Evolutionary conservation across 257 asterid species (phyloP).

Genomic region (Oldenlandia corymbosa): DNA sequence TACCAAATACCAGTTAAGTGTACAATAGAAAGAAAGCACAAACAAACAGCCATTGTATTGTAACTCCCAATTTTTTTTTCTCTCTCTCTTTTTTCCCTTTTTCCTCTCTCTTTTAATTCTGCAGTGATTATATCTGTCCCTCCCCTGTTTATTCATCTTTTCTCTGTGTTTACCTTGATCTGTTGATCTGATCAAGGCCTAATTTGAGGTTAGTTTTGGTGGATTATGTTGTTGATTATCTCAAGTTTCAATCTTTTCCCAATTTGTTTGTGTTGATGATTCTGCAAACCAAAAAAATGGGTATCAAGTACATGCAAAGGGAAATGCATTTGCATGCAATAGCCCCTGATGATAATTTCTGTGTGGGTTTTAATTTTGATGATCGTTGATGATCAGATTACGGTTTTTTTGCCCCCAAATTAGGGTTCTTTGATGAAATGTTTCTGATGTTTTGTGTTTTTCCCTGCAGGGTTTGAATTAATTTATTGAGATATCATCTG

Average conservation of each 20-base stretch:
- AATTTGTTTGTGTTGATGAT: not conserved
- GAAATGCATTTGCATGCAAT: conserved; percentile 11
- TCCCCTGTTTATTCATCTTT: not conserved
- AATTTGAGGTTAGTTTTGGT: conserved; percentile 7
- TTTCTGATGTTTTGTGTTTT: conserved; percentile 5
- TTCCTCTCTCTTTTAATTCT: not conserved
- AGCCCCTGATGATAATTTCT: not conserved
- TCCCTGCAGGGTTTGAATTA: conserved; percentile 18
- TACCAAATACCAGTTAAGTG: conserved; percentile 1
- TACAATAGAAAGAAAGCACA: conserved; percentile 1
- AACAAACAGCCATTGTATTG: conserved; percentile 8
- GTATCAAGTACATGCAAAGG: not conserved
- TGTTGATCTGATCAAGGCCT: conserved; percentile 9
- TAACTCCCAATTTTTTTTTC: conserved; percentile 5
- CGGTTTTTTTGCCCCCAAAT: not conserved
- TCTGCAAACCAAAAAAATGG: not conserved
- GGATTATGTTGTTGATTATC: not conserved
- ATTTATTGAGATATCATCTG: conserved; percentile 21
- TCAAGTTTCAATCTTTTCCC: not conserved
- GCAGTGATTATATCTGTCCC: not conserved
- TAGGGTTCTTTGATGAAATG: conserved; percentile 13
- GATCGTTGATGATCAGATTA: conserved; percentile 11
- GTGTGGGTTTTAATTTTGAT: conserved; percentile 7
- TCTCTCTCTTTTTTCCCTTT: not conserved
- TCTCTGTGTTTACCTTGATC: not conserved